Conservation (phyloP, 768 basidiomycete species). For the Tulasnella sp. region DNA sequence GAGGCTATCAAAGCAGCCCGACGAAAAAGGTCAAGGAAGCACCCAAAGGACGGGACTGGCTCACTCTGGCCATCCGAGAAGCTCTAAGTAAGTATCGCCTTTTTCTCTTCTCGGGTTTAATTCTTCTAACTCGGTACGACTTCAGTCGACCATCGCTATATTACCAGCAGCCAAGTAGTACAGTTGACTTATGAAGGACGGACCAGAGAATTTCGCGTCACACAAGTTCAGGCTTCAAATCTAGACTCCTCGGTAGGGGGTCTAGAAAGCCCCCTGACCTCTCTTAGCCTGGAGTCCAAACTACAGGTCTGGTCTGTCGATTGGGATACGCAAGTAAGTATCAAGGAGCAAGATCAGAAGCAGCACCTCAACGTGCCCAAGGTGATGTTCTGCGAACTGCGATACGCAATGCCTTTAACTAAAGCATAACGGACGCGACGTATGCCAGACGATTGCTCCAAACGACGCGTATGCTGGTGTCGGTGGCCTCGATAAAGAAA, state of each 20-base stretch:
- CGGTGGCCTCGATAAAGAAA: conserved; percentile 87
- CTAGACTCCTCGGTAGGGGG: neutral
- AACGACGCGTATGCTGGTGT: conserved; percentile 65
- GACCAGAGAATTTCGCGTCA: conserved; percentile 60
- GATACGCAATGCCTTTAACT: conserved; percentile 37
- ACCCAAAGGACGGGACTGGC: conserved; percentile 59
- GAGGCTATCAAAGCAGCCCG: neutral
- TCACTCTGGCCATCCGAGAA: conserved; percentile 67
- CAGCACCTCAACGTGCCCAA: conserved; percentile 29
- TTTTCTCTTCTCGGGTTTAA: conserved; percentile 19
- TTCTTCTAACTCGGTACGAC: conserved; percentile 10
- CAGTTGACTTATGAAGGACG: conserved; percentile 67
- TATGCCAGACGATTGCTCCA: conserved; percentile 42
- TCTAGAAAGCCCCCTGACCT: conserved; percentile 46
- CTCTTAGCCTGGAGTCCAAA: conserved; percentile 52
- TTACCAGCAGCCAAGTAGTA: conserved; percentile 63
- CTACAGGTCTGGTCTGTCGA: conserved; percentile 61
- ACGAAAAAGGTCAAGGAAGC: neutral
- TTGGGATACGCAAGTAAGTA: conserved; percentile 65
- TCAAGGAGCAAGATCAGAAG: conserved; percentile 43
- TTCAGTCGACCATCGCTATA: conserved; percentile 72
- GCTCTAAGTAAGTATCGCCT: conserved; percentile 56
- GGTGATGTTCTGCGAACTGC: conserved; percentile 51
- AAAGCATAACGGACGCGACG: conserved; percentile 45
- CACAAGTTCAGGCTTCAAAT: conserved; percentile 41